Percentiles rank a stretch among this genome's conserved stretches.
Evolutionary conservation across 352 stramenopile species (phyloP).

Genomic region (Sclerospora graminicola): DNA sequence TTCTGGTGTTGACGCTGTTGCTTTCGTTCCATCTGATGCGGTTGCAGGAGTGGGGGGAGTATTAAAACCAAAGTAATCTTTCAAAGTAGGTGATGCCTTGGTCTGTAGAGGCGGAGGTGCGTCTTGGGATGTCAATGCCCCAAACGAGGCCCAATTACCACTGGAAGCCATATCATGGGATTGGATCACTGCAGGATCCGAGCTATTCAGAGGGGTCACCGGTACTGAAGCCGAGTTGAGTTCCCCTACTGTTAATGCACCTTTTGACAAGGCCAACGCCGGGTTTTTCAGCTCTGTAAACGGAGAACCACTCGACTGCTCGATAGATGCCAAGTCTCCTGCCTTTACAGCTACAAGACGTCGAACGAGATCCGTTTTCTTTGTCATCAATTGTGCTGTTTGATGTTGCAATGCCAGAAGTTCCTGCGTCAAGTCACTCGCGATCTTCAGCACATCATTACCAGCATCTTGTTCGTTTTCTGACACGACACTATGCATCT

Average conservation of each 20-base stretch:
- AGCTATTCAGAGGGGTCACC: slow-evolving; percentile 14
- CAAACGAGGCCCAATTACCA: too few relatives aligned
- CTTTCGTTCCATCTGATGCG: too few relatives aligned
- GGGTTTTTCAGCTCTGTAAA: slow-evolving; percentile 15
- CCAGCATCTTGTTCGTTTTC: slow-evolving; percentile 15
- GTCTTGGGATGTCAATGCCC: too few relatives aligned
- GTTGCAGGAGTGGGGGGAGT: too few relatives aligned
- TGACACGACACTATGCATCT: slow-evolving; percentile 45
- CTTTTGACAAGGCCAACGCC: slow-evolving; percentile 22
- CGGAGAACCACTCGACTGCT: slow-evolving; percentile 2
- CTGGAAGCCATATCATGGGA: too few relatives aligned
- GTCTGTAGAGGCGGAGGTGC: too few relatives aligned
- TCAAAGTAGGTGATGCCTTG: too few relatives aligned
- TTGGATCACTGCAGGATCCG: slow-evolving; percentile 7
- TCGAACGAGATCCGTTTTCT: slow-evolving; percentile 14
- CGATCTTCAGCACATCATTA: slow-evolving; percentile 18
- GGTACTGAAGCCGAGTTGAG: slow-evolving; percentile 9
- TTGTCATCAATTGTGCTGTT: slow-evolving; percentile 22
- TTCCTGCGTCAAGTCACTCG: slow-evolving; percentile 33
- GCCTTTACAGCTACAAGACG: slow-evolving; percentile 15
- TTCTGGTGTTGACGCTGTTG: neutral
- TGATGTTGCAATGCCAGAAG: slow-evolving; percentile 37
- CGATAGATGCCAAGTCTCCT: slow-evolving; percentile 4
- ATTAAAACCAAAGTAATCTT: too few relatives aligned
- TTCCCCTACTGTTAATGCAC: slow-evolving; percentile 22